These are phyloP conservation scores for Xylariaceae sp. DNA, from an alignment of 2,329 filamentous ascomycete genomes.

Conservation along the genomic window DNA sequence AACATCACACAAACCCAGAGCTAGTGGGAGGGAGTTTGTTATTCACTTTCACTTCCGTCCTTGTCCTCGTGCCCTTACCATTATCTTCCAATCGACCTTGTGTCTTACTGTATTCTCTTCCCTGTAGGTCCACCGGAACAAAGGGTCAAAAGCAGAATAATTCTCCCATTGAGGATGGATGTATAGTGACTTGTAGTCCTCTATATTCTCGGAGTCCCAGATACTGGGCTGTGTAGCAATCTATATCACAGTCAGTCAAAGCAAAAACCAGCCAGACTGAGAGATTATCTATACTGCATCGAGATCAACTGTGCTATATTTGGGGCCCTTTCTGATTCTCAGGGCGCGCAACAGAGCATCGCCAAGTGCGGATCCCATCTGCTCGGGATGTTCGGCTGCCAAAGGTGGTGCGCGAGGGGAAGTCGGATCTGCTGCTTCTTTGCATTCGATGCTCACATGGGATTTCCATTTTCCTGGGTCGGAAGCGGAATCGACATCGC, in stretches of 20 bases:
- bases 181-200: conserved; percentile 33
- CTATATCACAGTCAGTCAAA: conserved; percentile 21
- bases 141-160: conserved; percentile 30
- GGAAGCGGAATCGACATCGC: too few species aligned
- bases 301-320: conserved; percentile 25
- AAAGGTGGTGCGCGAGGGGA: conserved; percentile 21
- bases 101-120: conserved; percentile 32
- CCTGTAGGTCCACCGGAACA: conserved; percentile 34
- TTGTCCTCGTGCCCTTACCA: conserved; percentile 23
- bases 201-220: conserved; percentile 34
- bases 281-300: conserved; percentile 22
- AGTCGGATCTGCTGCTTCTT: conserved; percentile 2
- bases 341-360: conserved; percentile 32
- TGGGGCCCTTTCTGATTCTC: conserved; percentile 31
- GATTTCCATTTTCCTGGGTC: conserved; percentile 11
- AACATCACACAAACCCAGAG: conserved; percentile 29
- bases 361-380: conserved; percentile 31
- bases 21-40: conserved; percentile 17
- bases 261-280: not conserved
- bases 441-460: conserved; percentile 11
- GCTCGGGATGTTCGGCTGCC: conserved; percentile 23
- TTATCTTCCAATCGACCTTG: conserved; percentile 37
- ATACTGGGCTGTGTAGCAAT: conserved; percentile 36
- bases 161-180: conserved; percentile 38
- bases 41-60: not conserved